phyloP scores from a whole-genome alignment of 768 basidiomycete genomes.

The Coprinopsis cinerea region DNA sequence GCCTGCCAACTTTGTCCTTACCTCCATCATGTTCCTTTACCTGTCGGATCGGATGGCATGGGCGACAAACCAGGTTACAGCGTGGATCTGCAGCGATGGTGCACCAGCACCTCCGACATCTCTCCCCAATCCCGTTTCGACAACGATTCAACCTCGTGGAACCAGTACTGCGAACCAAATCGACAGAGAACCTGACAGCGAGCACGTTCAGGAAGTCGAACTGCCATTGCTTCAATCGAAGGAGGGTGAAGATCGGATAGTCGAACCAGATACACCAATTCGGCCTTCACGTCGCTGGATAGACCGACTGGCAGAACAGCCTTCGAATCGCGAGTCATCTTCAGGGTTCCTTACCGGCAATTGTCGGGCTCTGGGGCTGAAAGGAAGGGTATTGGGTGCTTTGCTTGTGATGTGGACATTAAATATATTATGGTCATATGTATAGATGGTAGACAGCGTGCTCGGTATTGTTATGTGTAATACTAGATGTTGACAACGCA shows the following conservation, averaged over 20 bases:
- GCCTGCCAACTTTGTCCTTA: conserved; percentile 71
- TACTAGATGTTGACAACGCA: too few relatives aligned
- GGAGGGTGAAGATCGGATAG: conserved; percentile 17
- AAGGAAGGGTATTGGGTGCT: conserved; percentile 24
- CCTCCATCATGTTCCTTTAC: conserved; percentile 75
- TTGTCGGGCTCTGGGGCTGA: conserved; percentile 26
- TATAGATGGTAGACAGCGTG: conserved; percentile 5
- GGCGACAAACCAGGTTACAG: conserved; percentile 70
- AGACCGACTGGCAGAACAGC: conserved; percentile 39
- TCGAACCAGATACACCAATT: conserved; percentile 33
- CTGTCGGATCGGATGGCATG: conserved; percentile 70
- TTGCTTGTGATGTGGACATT: conserved; percentile 50
- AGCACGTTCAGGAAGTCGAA: conserved; percentile 10
- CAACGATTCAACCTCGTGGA: not conserved
- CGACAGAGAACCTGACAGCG: conserved; percentile 3
- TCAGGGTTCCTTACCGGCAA: conserved; percentile 16
- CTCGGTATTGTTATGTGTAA: too few relatives aligned
- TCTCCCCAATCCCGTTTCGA: conserved; percentile 18
- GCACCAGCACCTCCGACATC: conserved; percentile 18
- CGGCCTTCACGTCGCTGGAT: conserved; percentile 45
- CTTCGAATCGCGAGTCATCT: conserved; percentile 15
- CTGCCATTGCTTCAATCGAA: conserved; percentile 21
- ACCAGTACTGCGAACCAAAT: not conserved
- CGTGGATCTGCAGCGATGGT: conserved; percentile 39
- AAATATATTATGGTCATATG: conserved; percentile 40